A percentile compares a stretch with the other conserved stretches of the same genome.
Conservation (phyloP, 257 asterid species). For the Mitragyna speciosa region DNA sequence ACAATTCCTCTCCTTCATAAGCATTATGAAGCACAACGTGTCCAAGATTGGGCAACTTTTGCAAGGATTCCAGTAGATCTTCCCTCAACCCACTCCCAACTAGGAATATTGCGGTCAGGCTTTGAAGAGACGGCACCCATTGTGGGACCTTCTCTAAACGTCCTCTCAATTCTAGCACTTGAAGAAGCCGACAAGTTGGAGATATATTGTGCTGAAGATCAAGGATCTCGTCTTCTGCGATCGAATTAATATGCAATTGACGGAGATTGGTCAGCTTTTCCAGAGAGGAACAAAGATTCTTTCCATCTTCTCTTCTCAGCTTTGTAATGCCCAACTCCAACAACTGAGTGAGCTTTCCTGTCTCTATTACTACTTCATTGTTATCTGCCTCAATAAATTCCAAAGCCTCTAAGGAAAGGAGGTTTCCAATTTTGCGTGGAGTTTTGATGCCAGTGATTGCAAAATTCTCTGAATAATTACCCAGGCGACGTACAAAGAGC, state of each 20-base stretch:
- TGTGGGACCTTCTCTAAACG: constrained; percentile 14
- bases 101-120: not conserved
- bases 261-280: constrained; percentile 13
- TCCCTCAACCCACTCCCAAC: not conserved
- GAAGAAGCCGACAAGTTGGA: constrained; percentile 1
- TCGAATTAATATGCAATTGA: not conserved
- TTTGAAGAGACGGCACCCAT: constrained; percentile 19
- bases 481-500: not conserved
- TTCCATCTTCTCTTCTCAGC: constrained; percentile 14
- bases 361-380: not conserved
- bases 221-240: not conserved
- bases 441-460: not conserved
- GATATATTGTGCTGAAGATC: not conserved
- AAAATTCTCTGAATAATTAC: not conserved
- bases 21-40: not conserved
- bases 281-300: not conserved
- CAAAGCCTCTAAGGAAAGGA: not conserved
- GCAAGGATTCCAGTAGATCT: constrained; percentile 4
- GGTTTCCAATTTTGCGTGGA: constrained; percentile 2
- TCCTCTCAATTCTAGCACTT: not conserved
- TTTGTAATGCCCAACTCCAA: not conserved
- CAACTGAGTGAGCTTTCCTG: constrained; percentile 13
- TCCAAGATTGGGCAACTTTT: constrained; percentile 18
- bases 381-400: not conserved
- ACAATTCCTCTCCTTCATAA: constrained; percentile 21